phyloP scores from a whole-genome alignment of 768 basidiomycete species.

The Candolleomyces aberdarensis region DNA sequence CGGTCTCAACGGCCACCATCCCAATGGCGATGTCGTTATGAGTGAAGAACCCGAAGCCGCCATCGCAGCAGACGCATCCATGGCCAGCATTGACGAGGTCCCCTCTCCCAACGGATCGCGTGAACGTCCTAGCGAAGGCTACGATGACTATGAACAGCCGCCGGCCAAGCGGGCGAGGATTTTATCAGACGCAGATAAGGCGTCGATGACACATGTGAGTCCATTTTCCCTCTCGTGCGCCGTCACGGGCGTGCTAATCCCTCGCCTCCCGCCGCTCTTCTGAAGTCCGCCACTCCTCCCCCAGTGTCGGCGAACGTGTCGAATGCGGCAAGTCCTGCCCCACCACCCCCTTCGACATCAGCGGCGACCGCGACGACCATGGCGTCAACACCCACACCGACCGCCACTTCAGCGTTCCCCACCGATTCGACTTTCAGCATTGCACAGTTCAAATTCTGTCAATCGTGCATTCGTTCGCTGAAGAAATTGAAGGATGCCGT shows the following conservation, averaged over 20 bases:
- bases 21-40: constrained; percentile 39
- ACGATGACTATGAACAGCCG: constrained; percentile 66
- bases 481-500: constrained; percentile 83
- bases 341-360: constrained; percentile 18
- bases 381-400: constrained; percentile 16
- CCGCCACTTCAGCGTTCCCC: constrained; percentile 7
- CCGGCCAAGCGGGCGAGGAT: constrained; percentile 81
- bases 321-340: constrained; percentile 35
- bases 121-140: constrained; percentile 31
- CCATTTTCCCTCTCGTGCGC: constrained; percentile 43
- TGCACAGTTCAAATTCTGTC: constrained; percentile 77
- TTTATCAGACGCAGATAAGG: constrained; percentile 73
- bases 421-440: constrained; percentile 49
- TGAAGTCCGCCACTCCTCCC: constrained; percentile 75
- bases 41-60: constrained; percentile 36
- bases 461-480: constrained; percentile 72
- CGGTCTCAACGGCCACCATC: constrained; percentile 25
- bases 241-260: constrained; percentile 54
- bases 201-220: constrained; percentile 60
- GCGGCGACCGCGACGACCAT: constrained; percentile 13
- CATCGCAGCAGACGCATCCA: constrained; percentile 37
- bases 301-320: constrained; percentile 50
- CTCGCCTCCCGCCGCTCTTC: constrained; percentile 28
- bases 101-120: constrained; percentile 29
- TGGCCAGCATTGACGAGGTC: constrained; percentile 31